phyloP scores from a whole-genome alignment of 2,329 filamentous ascomycete genomes.

The Fusarium chuoi region DNA sequence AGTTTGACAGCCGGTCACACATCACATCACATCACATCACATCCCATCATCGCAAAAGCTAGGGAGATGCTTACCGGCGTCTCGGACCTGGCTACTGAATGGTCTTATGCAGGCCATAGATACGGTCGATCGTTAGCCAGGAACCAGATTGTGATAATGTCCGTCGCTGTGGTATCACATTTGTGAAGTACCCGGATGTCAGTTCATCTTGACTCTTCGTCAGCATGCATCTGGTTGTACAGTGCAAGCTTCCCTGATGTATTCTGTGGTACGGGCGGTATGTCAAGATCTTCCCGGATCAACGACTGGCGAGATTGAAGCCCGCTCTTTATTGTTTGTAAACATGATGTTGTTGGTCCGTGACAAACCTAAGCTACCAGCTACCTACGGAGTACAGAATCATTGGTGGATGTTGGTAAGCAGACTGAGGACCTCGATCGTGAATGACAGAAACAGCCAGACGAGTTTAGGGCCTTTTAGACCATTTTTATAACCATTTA shows the following conservation, averaged over 20 bases:
- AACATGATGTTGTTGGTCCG: constrained; percentile 17
- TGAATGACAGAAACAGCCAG: neutral
- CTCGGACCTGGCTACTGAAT: constrained; percentile 27
- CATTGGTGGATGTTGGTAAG: neutral
- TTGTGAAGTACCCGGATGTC: neutral
- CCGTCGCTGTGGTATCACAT: constrained; percentile 4
- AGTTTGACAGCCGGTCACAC: constrained; percentile 4
- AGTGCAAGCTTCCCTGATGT: neutral
- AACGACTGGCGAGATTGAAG: constrained; percentile 19
- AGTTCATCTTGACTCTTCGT: neutral
- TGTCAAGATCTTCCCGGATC: constrained; percentile 24
- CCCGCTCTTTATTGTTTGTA: constrained; percentile 2
- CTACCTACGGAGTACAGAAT: neutral
- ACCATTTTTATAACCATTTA: neutral
- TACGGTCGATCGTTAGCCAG: constrained; percentile 28
- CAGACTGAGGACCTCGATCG: neutral
- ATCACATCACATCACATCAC: neutral
- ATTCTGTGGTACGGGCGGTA: neutral
- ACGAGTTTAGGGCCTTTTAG: neutral
- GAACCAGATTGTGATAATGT: constrained; percentile 19
- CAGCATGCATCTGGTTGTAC: neutral
- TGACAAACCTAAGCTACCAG: constrained; percentile 24
- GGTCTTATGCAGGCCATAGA: constrained; percentile 32
- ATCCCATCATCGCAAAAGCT: neutral
- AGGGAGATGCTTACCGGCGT: constrained; percentile 15